Evolutionary conservation across 257 asterid genomes (phyloP), one percentile per base, ranked within the genome.

Genomic region (Nicotiana benthamiana): DNA sequence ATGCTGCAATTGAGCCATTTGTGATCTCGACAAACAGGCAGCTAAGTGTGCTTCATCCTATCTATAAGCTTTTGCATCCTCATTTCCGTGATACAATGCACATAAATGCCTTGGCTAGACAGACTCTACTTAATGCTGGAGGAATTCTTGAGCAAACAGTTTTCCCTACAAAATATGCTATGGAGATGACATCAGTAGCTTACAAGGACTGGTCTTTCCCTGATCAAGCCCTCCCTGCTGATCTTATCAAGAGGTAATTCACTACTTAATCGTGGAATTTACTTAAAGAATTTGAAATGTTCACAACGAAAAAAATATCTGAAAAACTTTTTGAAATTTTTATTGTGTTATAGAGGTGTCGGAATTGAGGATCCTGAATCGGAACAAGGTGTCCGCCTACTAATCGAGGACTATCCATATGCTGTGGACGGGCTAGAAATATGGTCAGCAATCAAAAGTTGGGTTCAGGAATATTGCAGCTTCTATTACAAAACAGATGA

Each of bases 401-500:
- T 94, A 46, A 86, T 94, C 9, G 83, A 90, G 84, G 97, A 92
- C 86, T 94, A 94, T 74, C 98, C 97, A 5, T 92, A 78, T 53
- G 98, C 96, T 46, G 98, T 93, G 34, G 98, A 93, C 76, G 98
- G 96, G 74, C 93, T 93, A 18, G 89, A 94, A 86, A 90, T 92
- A 18, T 94, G 97, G 98, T 77, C 90, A 51, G 92, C 98, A 51
- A 92, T 94, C 80, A 89, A 86, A 82, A 20, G 91, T 67, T 94
- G 98, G 98, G 97, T 90, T 1, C 77, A 85, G 48, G 91, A 92
- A 17, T 92, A 94, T 84, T 91, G 94, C 91, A 79, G 76, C 82
- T 20, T 87, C 77, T 94, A 91, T 91, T 94, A 94, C 81, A 86
- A 84, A 79, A 82, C 84, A 7, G 92, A 91, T n/a, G 88, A 86